These are phyloP conservation scores for Vitis rotundifolia DNA, from an alignment of 164 flowering plant genomes.

Conservation along the genomic window DNA sequence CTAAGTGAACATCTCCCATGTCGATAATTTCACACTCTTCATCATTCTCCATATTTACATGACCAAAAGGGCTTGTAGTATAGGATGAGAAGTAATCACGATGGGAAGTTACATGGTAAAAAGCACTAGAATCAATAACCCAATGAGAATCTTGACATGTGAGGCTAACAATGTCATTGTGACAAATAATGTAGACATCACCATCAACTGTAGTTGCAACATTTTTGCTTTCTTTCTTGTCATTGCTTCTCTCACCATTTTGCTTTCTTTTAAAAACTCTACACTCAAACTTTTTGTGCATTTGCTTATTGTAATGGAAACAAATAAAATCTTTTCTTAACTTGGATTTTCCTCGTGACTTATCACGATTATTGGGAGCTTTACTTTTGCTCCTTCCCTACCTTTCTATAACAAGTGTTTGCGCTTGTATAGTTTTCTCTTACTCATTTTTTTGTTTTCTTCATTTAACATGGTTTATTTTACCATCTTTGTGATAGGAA, in stretches of 20 bases:
- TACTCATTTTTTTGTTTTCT: conserved; percentile 6
- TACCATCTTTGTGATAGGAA: not conserved
- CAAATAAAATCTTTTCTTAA: not conserved
- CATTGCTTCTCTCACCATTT: not conserved
- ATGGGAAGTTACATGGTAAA: no score
- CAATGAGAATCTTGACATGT: no score
- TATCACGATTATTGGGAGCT: not conserved
- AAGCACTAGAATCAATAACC: no score
- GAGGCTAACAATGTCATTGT: no score
- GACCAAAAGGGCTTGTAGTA: no score
- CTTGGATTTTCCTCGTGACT: not conserved
- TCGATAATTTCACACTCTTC: no score
- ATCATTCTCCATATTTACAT: no score
- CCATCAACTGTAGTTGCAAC: no score
- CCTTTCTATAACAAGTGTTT: conserved; percentile 1
- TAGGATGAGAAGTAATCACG: no score
- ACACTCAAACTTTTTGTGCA: not conserved
- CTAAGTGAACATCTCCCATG: no score
- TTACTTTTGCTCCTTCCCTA: not conserved
- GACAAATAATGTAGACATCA: no score
- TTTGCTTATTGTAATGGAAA: not conserved
- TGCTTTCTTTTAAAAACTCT: not conserved
- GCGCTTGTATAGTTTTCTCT: not conserved
- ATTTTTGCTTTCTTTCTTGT: no score
- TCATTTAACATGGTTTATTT: conserved; percentile 12